Evolutionary conservation across 192 early-diverging fungal species (phyloP).

Genomic region (Lobulomyces angularis): DNA sequence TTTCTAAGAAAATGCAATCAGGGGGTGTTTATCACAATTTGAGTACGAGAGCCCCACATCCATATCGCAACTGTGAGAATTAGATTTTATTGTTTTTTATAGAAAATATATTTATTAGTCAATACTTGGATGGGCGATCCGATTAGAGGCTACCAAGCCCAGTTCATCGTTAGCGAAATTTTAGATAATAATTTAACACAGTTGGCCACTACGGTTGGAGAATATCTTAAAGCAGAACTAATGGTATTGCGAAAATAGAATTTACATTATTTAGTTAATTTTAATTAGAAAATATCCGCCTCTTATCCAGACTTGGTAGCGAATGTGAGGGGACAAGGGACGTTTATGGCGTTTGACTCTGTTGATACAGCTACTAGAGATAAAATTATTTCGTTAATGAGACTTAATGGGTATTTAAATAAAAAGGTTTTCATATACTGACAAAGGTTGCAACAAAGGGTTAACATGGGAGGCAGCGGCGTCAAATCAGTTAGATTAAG

Average conservation of each 20-base stretch:
- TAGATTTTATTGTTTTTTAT: too few species aligned
- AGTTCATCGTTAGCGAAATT: slow-evolving; percentile 49
- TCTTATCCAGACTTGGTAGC: slow-evolving; percentile 29
- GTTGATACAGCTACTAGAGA: slow-evolving; percentile 30
- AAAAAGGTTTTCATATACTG: too few species aligned
- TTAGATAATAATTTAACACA: slow-evolving; percentile 33
- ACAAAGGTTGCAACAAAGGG: too few species aligned
- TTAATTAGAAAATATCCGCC: too few species aligned
- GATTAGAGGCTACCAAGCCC: slow-evolving; percentile 46
- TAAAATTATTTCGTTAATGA: slow-evolving; percentile 38
- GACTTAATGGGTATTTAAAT: too few species aligned
- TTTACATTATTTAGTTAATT: too few species aligned
- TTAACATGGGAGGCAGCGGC: slow-evolving; percentile 61
- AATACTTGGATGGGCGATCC: slow-evolving; percentile 72
- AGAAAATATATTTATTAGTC: too few species aligned
- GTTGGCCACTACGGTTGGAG: slow-evolving; percentile 36
- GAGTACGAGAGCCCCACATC: slow-evolving; percentile 42
- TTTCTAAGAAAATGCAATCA: slow-evolving; percentile 67
- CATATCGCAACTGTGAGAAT: slow-evolving; percentile 58
- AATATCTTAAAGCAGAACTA: slow-evolving; percentile 43
- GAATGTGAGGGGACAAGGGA: slow-evolving; percentile 52
- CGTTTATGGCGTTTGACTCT: slow-evolving; percentile 62
- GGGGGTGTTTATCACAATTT: slow-evolving; percentile 55
- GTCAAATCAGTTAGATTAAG: slow-evolving; percentile 44
- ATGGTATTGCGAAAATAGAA: slow-evolving; percentile 25